Evolutionary conservation across 2,329 filamentous ascomycete species (phyloP).

Genomic region (Escovopsis sp.): DNA sequence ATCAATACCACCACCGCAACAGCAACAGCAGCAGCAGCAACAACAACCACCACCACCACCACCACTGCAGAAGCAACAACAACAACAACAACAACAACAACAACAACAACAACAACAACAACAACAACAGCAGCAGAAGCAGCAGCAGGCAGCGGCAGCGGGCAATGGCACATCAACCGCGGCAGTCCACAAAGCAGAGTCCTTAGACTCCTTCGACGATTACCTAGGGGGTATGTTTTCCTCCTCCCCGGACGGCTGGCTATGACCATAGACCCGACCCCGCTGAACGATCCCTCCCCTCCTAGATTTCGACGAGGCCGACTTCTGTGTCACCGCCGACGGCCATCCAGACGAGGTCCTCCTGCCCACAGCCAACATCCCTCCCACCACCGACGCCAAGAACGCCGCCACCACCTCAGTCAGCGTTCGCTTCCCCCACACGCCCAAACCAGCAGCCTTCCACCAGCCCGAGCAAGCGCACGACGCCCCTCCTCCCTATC

Average conservation of each 20-base stretch:
- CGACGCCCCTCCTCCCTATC: conserved; percentile 8
- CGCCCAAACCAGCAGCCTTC: conserved; percentile 15
- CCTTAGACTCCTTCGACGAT: conserved; percentile 34
- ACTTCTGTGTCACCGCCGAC: conserved; percentile 55
- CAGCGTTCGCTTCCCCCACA: conserved; percentile 12
- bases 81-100: background rate
- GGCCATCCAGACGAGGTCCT: conserved; percentile 65
- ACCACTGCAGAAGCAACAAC: conserved; percentile 6
- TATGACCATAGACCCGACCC: conserved; percentile 20
- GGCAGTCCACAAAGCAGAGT: conserved; percentile 15
- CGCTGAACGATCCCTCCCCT: conserved; percentile 14
- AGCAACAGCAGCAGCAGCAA: too few relatives aligned
- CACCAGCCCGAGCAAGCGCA: conserved; percentile 10
- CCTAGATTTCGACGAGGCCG: conserved; percentile 59
- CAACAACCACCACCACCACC: too few relatives aligned
- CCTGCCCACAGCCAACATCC: conserved; percentile 31
- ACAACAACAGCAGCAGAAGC: too few relatives aligned
- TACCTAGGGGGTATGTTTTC: conserved; percentile 31
- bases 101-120: too few relatives aligned
- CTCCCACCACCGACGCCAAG: too few relatives aligned
- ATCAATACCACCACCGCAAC: too few relatives aligned
- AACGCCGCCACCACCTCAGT: conserved; percentile 1
- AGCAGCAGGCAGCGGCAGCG: background rate
- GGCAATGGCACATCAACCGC: conserved; percentile 3
- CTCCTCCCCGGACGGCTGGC: conserved; percentile 20